These are phyloP conservation scores for Epichloe elymi DNA, from an alignment of 2,329 filamentous ascomycete genomes.

Conservation along the genomic window DNA sequence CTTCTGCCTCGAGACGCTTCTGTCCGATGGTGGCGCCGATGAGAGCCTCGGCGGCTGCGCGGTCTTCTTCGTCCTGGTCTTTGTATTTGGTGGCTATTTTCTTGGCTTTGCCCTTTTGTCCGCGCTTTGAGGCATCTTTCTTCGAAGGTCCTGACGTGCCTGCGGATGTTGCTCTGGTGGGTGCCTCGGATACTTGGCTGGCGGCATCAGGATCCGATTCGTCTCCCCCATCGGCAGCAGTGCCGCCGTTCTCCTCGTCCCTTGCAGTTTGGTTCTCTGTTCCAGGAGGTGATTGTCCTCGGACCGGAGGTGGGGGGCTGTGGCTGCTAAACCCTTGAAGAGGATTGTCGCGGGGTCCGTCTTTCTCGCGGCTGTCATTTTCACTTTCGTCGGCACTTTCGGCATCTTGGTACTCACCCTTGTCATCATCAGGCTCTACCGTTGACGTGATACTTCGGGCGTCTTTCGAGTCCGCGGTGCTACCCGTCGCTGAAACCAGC, in stretches of 20 bases:
- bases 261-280: neutral
- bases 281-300: constrained; percentile 7
- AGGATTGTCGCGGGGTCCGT: constrained; percentile 23
- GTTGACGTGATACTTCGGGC: neutral
- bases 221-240: neutral
- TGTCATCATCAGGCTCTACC: constrained; percentile 17
- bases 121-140: constrained; percentile 44
- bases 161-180: constrained; percentile 2
- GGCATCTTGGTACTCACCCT: constrained; percentile 11
- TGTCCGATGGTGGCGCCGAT: constrained; percentile 62
- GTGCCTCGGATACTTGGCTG: constrained; percentile 10
- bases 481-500: constrained; percentile 6
- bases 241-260: neutral
- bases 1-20: constrained; percentile 55
- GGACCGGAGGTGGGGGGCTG: constrained; percentile 12
- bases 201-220: constrained; percentile 5
- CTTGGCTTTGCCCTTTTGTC: constrained; percentile 72
- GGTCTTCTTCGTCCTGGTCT: constrained; percentile 89
- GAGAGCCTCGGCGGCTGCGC: constrained; percentile 67
- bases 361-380: constrained; percentile 12
- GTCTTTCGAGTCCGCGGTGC: constrained; percentile 8
- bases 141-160: constrained; percentile 15
- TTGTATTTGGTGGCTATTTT: constrained; percentile 85
- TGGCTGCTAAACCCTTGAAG: constrained; percentile 18
- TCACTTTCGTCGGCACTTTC: constrained; percentile 18